Evolutionary conservation across 1,284 basidiomycete species (phyloP), one percentile per base, ranked within the genome.

Genomic region (Leucoagaricus sp.): DNA sequence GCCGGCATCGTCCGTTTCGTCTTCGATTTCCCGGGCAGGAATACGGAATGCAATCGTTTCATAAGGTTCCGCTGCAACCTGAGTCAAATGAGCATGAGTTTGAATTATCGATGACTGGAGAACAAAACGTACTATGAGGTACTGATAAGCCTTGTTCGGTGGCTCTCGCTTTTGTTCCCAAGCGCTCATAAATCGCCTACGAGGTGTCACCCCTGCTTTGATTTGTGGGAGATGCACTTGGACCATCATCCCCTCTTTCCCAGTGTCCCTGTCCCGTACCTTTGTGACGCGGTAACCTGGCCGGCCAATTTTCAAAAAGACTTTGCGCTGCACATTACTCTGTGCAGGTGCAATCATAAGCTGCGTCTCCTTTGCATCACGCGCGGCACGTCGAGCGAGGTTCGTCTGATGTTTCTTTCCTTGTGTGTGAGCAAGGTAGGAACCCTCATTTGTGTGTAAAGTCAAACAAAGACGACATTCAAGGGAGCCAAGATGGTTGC

Each of bases 321-420:
- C 86, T 77, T 97, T 96, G 61, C 92, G 88, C 68, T 91, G 91
- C 19, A 95, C 83, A 59, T 77, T 86, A 65, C 78, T 84, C 69
- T 88, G 86, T 3, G 89, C 76, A 17, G 91, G 90, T 5, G 90
- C 87, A 57, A 94, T 87, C 80, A 92, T 89, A 61, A 96, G 75
- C 69, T 93, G 88, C 0, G 87, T 86, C 67, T 98, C 95, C 70
- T 98, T 96, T 52, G 94, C 91, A 78, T 99, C 97, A 56, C 89
- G 85, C 10, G 96, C 96, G 0, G 97, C 97, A 64, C 97, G 87
- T 45, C 97, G 85, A 3, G 96, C 97, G 33, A 99, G 86, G 70
- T 99, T 99, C 1, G 96, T 98, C 72, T 99, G 97, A 69, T 99
- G 97, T 72, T 99, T 99, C 78, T 99, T 99, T 28, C 97, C 97